Base-by-base conservation (phyloP, 148 eudicot genomes). In the Agrostemma githago region DNA sequence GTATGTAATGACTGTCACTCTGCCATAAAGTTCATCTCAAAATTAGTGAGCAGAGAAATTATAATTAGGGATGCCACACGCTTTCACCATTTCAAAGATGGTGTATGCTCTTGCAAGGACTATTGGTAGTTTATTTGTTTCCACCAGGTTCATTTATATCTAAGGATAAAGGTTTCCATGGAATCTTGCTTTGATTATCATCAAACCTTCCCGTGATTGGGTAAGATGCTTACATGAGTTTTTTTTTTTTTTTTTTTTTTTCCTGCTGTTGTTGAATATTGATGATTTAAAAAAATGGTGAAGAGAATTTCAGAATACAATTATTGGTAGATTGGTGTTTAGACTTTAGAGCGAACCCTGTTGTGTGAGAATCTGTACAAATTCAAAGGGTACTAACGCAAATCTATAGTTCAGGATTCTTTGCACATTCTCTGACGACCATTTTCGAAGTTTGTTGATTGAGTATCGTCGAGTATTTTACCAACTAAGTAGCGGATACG, bases 1-100 rank as follows among this genome's bases (percentile, higher is more conserved):
- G 82, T 84, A 26, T 84, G 86, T 48, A 84, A 76, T 76, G 86
- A 84, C 64, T 84, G 86, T 71, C 86, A 81, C 64, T 63, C 78
- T 43, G 82, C 84, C 57, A 81, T 84, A n/a, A 81, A 84, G 70
- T 84, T 84, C 68, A 81, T 84, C 15, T 81, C 86, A 12, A 81
- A 76, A 80, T 73, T 84, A 9, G 86, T 81, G 44, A 76, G 76
- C 12, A 78, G 84, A 79, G 86, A 84, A 54, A 84, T 84, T 46
- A 70, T 81, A 37, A 78, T 84, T 20, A 84, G 86, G 76, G 84
- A 84, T 73, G 77, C 82, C 2, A 78, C 82, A 7, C 84, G 86
- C 34, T 84, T 84, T 78, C 86, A 81, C 71, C 86, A 84, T 79
- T 81, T 84, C 48, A 81, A 74, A 66, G 77, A 53, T 38, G 86